Evolutionary conservation across 2,329 filamentous ascomycete genomes (phyloP).

Genomic region (Nigrospora sphaerica): DNA sequence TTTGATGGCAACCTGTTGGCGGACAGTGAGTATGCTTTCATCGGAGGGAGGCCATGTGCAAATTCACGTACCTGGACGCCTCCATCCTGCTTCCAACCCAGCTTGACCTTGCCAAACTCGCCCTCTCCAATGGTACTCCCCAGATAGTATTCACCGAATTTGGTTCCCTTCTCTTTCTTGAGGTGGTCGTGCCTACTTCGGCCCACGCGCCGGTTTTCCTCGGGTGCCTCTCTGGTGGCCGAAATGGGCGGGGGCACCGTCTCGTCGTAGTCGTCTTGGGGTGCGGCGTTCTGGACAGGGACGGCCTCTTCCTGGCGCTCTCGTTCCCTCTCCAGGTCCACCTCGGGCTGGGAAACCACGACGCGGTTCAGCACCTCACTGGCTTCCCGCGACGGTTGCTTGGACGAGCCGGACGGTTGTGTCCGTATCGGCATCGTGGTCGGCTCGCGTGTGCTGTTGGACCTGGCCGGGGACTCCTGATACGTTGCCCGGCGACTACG

Average conservation of each 20-base stretch:
- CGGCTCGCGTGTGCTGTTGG: constrained; percentile 29
- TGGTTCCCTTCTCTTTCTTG: constrained; percentile 65
- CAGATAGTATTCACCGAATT: constrained; percentile 92
- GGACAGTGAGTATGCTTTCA: too few relatives aligned
- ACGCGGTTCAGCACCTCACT: constrained; percentile 74
- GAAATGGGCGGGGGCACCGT: constrained; percentile 37
- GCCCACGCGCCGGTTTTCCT: constrained; percentile 39
- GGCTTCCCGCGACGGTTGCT: constrained; percentile 63
- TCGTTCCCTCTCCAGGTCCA: constrained; percentile 64
- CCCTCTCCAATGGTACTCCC: constrained; percentile 95
- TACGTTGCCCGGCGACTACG: constrained; percentile 26
- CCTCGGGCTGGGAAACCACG: constrained; percentile 67
- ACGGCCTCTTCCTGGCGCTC: constrained; percentile 60
- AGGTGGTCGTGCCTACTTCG: constrained; percentile 56
- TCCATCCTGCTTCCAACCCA: constrained; percentile 95
- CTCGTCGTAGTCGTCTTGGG: constrained; percentile 28
- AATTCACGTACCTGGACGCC: constrained; percentile 60
- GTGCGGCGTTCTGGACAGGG: constrained; percentile 28
- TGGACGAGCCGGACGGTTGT: constrained; percentile 40
- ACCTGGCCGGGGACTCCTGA: constrained; percentile 29
- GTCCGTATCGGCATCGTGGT: constrained; percentile 38
- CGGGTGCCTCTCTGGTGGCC: constrained; percentile 30
- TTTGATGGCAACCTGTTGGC: constrained; percentile 81
- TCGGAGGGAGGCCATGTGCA: too few relatives aligned
- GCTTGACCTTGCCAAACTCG: constrained; percentile 97